Evolutionary conservation across 768 basidiomycete species (phyloP).

Genomic region (Boletus sensibilis): DNA sequence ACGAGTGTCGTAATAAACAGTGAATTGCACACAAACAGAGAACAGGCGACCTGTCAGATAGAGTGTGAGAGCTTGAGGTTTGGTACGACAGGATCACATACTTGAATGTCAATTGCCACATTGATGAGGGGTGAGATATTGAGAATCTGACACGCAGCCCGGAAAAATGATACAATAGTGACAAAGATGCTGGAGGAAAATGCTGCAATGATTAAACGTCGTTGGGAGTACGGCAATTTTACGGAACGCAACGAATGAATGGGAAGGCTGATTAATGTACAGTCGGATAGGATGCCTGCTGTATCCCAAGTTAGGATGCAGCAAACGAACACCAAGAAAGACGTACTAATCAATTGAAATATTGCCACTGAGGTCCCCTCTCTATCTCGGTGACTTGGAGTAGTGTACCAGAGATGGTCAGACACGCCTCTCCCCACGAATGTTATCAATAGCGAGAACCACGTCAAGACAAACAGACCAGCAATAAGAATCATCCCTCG

Average conservation of each 20-base stretch:
- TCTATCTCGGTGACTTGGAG: neutral
- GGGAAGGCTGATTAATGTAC: constrained; percentile 10
- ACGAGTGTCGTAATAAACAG: constrained; percentile 8
- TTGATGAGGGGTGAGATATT: neutral
- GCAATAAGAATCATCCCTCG: constrained; percentile 3
- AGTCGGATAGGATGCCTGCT: constrained; percentile 25
- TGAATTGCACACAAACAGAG: constrained; percentile 14
- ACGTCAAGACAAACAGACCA: constrained; percentile 13
- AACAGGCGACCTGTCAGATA: constrained; percentile 15
- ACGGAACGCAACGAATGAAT: constrained; percentile 4
- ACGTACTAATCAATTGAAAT: constrained; percentile 18
- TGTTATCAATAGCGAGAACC: constrained; percentile 3
- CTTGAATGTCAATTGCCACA: constrained; percentile 16
- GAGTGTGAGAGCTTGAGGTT: neutral
- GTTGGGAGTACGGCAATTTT: constrained; percentile 2
- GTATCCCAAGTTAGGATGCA: neutral
- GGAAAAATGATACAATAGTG: constrained; percentile 3
- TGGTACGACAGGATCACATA: neutral
- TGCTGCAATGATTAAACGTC: constrained; percentile 4
- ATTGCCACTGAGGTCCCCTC: neutral
- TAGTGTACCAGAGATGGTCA: neutral
- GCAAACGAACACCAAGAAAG: neutral
- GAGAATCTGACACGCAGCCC: constrained; percentile 9
- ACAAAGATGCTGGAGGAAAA: constrained; percentile 11
- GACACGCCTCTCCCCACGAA: constrained; percentile 2